Evolutionary conservation across 352 stramenopile genomes (phyloP).

Genomic region (Phytophthora tubulina): DNA sequence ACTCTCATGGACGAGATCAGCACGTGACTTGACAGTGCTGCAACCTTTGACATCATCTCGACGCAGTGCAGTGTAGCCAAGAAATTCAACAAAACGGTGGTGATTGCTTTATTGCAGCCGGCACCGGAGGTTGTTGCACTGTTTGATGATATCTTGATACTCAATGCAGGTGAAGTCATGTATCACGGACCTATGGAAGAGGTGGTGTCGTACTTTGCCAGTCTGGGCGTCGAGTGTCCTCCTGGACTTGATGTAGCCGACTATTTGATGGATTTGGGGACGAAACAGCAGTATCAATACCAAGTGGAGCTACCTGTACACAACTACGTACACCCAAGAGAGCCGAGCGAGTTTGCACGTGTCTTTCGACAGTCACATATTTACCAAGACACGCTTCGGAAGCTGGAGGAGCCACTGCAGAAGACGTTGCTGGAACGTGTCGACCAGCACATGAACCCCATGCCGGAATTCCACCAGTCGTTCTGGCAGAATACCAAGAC

Average conservation of each 20-base stretch:
- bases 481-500: constrained; percentile 42
- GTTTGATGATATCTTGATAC: constrained; percentile 58
- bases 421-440: constrained; percentile 44
- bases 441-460: constrained; percentile 82
- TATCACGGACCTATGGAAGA: constrained; percentile 40
- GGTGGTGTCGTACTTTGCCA: constrained; percentile 38
- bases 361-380: constrained; percentile 51
- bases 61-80: constrained; percentile 38
- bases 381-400: constrained; percentile 52
- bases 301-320: not conserved
- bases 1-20: constrained; percentile 92
- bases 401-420: constrained; percentile 56
- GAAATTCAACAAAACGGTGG: constrained; percentile 50
- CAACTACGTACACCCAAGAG: constrained; percentile 27
- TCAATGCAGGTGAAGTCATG: constrained; percentile 52
- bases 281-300: not conserved
- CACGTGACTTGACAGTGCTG: constrained; percentile 88
- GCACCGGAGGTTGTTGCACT: constrained; percentile 61
- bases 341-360: constrained; percentile 48
- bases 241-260: constrained; percentile 37
- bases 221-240: constrained; percentile 35
- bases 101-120: constrained; percentile 83
- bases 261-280: constrained; percentile 12
- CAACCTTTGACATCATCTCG: constrained; percentile 50
- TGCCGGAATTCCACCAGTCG: constrained; percentile 40